Conservation (phyloP, 805 yeast species). For the Candida arabinofermentans region DNA sequence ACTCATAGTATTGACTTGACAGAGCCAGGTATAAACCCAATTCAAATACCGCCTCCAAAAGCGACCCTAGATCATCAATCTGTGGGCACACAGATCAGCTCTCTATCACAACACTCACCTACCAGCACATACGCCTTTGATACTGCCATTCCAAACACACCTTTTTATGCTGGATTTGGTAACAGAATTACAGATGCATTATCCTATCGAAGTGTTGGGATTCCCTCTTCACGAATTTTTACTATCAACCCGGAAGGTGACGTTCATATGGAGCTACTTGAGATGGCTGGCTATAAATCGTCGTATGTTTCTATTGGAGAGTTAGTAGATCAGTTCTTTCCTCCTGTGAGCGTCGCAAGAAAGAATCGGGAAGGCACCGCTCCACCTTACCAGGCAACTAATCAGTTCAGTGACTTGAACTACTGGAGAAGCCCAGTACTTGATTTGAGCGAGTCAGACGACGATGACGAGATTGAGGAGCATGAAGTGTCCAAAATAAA, state of each 20-base stretch:
- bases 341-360: conserved; percentile 52
- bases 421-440: conserved; percentile 86
- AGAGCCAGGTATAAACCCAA: neutral
- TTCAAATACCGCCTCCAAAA: neutral
- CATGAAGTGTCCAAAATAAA: conserved; percentile 19
- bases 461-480: conserved; percentile 36
- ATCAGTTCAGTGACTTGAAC: conserved; percentile 78
- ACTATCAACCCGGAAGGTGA: conserved; percentile 96
- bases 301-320: conserved; percentile 89
- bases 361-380: conserved; percentile 14
- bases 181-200: conserved; percentile 95
- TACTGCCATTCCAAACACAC: conserved; percentile 54
- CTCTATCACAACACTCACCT: neutral
- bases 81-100: neutral
- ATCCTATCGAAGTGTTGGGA: conserved; percentile 87
- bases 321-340: conserved; percentile 95
- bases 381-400: conserved; percentile 37
- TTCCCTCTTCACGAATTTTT: conserved; percentile 90
- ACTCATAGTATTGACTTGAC: neutral
- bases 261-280: conserved; percentile 94
- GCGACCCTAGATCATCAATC: neutral
- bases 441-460: conserved; percentile 57
- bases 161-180: conserved; percentile 97
- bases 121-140: conserved; percentile 4
- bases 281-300: conserved; percentile 86